Base-by-base conservation (phyloP, 768 basidiomycete genomes). In the Leccinum disarticulatum region DNA sequence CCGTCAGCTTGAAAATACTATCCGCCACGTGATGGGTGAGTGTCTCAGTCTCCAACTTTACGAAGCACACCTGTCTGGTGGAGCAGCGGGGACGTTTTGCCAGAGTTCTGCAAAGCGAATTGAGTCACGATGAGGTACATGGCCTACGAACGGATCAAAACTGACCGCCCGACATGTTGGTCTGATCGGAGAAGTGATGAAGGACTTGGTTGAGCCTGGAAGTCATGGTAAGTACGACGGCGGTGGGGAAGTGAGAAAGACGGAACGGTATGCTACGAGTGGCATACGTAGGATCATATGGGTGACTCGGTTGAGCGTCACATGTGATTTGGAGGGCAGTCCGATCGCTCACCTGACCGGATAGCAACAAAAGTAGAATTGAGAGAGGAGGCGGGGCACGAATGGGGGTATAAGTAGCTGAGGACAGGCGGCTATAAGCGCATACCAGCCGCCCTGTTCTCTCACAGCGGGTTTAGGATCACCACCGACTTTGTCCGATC, bases 1-100 rank as follows among this genome's bases (percentile, higher is more conserved):
- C 89, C 0, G 93, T 93, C 63, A 97, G 82, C 77, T 92, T 87
- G 84, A 93, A 93, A 70, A 94, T 94, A 76, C 92, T 94, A 66
- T 58, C 47, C 47, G 19, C 10, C 41, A 64, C 58, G 61, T 51
- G 56, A 48, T 30, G 50, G n/a, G 22, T 57, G 22, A 64, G 62
- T 51, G 6, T 46, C 51, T 22, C 25, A 14, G 48, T 53, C 27
- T 15, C 17, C 10, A 59, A 43, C 25, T 46, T 19, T 46, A 19
- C 43, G 43, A 19, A 56, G 61, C 77, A 14, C 55, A 91, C 91
- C 88, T 90, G 69, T 94, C 92, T 11, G 91, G 89, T 38, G 92
- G 92, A 19, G 92, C 92, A 61, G 92, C 85, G 41, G 90, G 88
- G 27, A 94, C 88, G 57, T 76, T 71, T 61, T 87, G 77, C 91